Evolutionary conservation across 805 yeast genomes (phyloP), one percentile per base, ranked within the genome.

Genomic region (Zygosaccharomyces bisporus): DNA sequence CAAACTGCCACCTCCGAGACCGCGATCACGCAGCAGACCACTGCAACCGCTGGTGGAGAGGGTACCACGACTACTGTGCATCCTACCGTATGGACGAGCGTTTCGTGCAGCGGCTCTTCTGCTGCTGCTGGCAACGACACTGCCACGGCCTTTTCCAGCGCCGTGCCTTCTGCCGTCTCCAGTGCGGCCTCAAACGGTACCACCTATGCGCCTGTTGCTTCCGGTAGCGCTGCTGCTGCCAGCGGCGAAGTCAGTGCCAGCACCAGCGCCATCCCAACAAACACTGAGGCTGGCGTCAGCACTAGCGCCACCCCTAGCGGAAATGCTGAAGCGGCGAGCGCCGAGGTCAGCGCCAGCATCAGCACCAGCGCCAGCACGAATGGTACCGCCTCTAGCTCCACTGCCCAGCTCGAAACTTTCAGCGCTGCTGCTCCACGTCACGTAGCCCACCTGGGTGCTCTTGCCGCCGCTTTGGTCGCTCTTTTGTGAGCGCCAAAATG

Each of bases 291-390:
- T 5, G 51, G 41, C 27, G 45, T 38, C 32, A 39, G 36, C 45
- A 41, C 25, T 17, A 35, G 33, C 34, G 32, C 32, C 34, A 43
- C 38, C 6, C 39, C 46, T 12, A 49, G 46, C 23, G 43, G 52
- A 18, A 34, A 39, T 34, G 51, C 52, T 34, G 45, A 43, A 21
- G 45, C 45, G 34, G 46, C 46, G 17, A 43, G 47, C 10, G 42
- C 44, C 27, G 50, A 49, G n/a, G n/a, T n/a, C 27, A 34, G 37
- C 25, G 24, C 23, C 4, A 10, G n/a, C 16, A n/a, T 16, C 13
- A 7, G 7, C 35, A 4, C 21, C 31, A n/a, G 4, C 31, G 46
- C 38, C 34, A 18, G 42, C 29, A 47, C 48, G 6, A 13, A 16
- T 9, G 12, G 12, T 19, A 34, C 21, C 18, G 27, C 32, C 8